These are phyloP conservation scores for Melaleuca alternifolia DNA, from an alignment of 345 rosid species.

Conservation along the genomic window DNA sequence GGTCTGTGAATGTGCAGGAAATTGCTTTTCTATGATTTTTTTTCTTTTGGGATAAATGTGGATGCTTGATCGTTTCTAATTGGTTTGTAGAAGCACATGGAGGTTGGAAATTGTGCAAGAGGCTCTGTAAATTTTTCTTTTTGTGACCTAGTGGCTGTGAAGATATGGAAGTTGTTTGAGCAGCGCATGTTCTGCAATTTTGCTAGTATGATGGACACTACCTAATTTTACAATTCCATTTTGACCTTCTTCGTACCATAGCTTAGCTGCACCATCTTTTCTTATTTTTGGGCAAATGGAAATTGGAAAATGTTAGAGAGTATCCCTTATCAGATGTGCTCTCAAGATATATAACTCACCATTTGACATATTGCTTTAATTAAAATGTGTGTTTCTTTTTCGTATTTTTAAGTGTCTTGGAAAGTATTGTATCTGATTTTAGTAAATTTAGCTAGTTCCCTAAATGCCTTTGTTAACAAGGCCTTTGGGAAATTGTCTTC, in stretches of 20 bases:
- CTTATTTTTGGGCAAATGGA: not conserved
- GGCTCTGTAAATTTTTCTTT: not conserved
- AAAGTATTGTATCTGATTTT: not conserved
- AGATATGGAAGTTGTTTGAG: not conserved
- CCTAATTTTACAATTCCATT: not conserved
- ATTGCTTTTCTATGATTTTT: not conserved
- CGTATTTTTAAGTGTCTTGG: not conserved
- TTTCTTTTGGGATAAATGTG: not conserved
- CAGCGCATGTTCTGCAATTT: not conserved
- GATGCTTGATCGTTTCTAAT: not conserved
- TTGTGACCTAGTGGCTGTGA: not conserved
- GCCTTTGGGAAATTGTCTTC: not conserved
- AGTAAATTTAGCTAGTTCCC: not conserved
- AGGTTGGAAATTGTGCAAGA: not conserved
- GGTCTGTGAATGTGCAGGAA: constrained; percentile 27
- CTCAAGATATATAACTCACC: not conserved
- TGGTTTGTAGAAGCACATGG: not conserved
- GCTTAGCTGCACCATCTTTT: not conserved
- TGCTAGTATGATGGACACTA: not conserved
- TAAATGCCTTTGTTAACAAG: not conserved
- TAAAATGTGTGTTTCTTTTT: not conserved
- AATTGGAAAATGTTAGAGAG: not conserved
- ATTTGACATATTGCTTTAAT: not conserved
- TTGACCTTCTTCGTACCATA: not conserved
- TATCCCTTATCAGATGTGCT: not conserved